Base-by-base conservation (phyloP, 2,329 filamentous ascomycete species). In the Stylonectria norvegica region DNA sequence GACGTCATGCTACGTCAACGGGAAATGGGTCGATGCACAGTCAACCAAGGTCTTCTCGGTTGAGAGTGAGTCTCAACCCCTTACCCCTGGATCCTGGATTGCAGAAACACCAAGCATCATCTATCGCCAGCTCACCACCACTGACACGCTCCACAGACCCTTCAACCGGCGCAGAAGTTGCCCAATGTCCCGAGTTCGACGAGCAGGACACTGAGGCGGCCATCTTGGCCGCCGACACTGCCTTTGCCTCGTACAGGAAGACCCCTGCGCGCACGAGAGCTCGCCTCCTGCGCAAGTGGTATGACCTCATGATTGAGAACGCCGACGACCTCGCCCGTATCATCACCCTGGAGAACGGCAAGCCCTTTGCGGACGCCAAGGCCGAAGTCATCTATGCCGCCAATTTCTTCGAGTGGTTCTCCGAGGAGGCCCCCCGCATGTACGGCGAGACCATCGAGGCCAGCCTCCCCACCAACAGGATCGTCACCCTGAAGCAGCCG, bases 11-110 rank as follows among this genome's bases (percentile, higher is more conserved):
- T 89, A 85, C 58, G 78, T 90, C 57, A 85, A 90, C 62, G 86
- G 86, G 56, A 72, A 87, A 72, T 91, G 85, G 81, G 76, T 89
- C 42, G 70, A 69, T 51, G 84, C 85, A 45, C 75, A 79, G 54
- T 86, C 83, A 2, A 81, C 83, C 48, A 76, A 86, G 71, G 85
- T 78, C 31, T 91, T 90, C 59, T 76, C 86, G 54, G 81, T 89
- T 42, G 71, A 75, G 50, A 79, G 79, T 81, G 66, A 42, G 57
- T 48, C 20, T 34, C 36, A 9, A 14, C 27, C 15, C 27, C 28
- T 14, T 32, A 19, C 30, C 30, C 30, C 30, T 32, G 27, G 15
- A 9, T 5, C 30, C 30, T 32, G 30, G 25, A 11, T 28, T 14
- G 15, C 25, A 5, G 12, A 5, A 11, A 19, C 19, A 32, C 19